Percentiles rank a stretch among this genome's conserved stretches.
Evolutionary conservation across 177 flowering plant species (phyloP).

Genomic region (Vitis hybrid): DNA sequence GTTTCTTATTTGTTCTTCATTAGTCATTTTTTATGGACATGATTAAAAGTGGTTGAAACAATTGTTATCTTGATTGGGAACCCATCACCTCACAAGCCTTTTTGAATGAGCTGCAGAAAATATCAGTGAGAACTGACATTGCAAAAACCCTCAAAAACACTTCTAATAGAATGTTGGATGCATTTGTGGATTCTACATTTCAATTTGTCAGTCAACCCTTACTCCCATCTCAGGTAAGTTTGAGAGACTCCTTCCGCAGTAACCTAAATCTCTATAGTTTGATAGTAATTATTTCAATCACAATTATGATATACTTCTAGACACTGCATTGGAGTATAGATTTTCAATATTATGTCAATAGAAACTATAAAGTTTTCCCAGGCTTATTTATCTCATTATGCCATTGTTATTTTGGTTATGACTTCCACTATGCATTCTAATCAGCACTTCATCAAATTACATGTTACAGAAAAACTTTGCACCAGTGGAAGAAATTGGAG

Average conservation of each 20-base stretch:
- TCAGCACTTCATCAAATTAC: too few relatives aligned
- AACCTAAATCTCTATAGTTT: too few relatives aligned
- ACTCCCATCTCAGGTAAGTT: conserved; percentile 15
- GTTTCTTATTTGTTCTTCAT: background rate
- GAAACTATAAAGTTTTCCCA: too few relatives aligned
- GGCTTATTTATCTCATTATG: background rate
- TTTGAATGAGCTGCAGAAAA: conserved; percentile 26
- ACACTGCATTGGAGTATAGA: too few relatives aligned
- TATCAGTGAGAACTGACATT: conserved; percentile 24
- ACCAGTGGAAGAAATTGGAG: conserved; percentile 38
- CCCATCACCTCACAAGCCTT: conserved; percentile 26
- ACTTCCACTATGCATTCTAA: background rate
- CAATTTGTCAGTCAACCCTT: conserved; percentile 27
- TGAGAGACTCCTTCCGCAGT: too few relatives aligned
- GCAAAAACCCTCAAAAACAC: conserved; percentile 18
- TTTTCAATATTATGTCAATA: too few relatives aligned
- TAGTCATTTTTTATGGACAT: background rate
- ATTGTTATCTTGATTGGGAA: background rate
- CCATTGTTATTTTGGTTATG: background rate
- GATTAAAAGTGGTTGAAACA: background rate
- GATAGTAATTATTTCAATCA: too few relatives aligned
- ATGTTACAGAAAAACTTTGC: conserved; percentile 34
- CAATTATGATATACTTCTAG: too few relatives aligned
- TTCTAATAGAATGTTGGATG: conserved; percentile 23
- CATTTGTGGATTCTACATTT: conserved; percentile 26